phyloP scores from a whole-genome alignment of 2,329 filamentous ascomycete species.

The Verticillium alfalfae region DNA sequence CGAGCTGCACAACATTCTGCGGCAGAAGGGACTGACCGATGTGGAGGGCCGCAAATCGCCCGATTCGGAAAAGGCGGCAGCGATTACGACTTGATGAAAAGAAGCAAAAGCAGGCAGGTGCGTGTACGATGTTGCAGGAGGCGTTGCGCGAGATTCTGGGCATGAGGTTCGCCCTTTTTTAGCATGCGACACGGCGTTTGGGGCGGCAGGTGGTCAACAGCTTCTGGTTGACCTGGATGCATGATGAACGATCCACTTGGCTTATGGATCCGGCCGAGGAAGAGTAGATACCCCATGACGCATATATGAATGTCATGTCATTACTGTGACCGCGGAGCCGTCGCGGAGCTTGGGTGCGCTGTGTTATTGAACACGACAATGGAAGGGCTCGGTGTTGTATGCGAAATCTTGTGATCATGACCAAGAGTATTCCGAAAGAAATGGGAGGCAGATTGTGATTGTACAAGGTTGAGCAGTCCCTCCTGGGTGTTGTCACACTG shows the following conservation, averaged over 20 bases:
- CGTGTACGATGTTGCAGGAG: not conserved
- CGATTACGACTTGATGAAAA: not conserved
- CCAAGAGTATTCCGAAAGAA: no score
- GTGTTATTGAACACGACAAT: no score
- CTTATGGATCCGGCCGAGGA: not conserved
- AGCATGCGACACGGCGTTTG: not conserved
- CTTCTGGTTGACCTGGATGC: not conserved
- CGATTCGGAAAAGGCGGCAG: not conserved
- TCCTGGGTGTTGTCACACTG: no score
- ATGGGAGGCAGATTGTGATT: no score
- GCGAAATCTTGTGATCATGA: not conserved
- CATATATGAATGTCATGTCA: not conserved
- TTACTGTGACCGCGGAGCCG: not conserved
- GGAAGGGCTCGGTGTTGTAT: not conserved
- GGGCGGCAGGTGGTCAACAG: not conserved
- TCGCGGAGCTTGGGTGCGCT: no score
- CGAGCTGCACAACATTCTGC: conserved; percentile 18
- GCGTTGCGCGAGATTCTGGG: not conserved
- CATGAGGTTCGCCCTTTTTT: not conserved
- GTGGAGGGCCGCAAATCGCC: not conserved
- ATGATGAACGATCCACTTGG: not conserved
- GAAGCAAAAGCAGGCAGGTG: not conserved
- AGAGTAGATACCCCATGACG: not conserved
- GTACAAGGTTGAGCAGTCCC: no score
- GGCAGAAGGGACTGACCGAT: not conserved